These are phyloP conservation scores for Diaporthe eres DNA, from an alignment of 2,329 filamentous ascomycete species.

Conservation along the genomic window DNA sequence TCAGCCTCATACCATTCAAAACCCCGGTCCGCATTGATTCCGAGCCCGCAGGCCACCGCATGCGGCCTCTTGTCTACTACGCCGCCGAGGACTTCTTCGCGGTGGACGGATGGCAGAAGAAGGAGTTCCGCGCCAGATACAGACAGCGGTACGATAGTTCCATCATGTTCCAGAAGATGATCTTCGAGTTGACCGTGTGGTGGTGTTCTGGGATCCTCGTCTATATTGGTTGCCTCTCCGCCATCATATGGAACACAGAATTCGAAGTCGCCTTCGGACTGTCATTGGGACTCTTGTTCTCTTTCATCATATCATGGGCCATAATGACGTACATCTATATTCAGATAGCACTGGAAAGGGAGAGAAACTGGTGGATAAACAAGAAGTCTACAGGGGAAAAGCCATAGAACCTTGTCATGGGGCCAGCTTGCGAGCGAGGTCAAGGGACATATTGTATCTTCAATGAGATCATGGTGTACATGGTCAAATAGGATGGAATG, in stretches of 20 bases:
- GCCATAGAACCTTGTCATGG: background rate
- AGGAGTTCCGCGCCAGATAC: slow-evolving; percentile 37
- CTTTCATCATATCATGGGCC: slow-evolving; percentile 39
- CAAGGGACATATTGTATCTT: background rate
- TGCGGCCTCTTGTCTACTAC: slow-evolving; percentile 41
- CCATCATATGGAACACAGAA: slow-evolving; percentile 39
- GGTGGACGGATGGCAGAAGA: slow-evolving; percentile 41
- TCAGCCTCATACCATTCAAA: slow-evolving; percentile 35
- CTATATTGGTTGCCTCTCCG: slow-evolving; percentile 40
- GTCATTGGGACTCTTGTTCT: slow-evolving; percentile 39
- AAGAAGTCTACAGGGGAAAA: slow-evolving; percentile 33
- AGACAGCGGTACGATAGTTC: slow-evolving; percentile 40
- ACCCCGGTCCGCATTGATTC: slow-evolving; percentile 38
- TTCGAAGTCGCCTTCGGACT: slow-evolving; percentile 40
- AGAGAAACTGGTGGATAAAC: slow-evolving; percentile 37
- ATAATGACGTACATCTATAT: slow-evolving; percentile 37
- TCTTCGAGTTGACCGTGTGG: slow-evolving; percentile 41
- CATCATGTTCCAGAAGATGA: slow-evolving; percentile 39
- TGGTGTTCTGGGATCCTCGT: slow-evolving; percentile 40
- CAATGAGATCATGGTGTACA: background rate
- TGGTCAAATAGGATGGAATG: background rate
- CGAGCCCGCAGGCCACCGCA: slow-evolving; percentile 30
- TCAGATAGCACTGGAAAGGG: slow-evolving; percentile 37
- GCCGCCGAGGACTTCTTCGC: slow-evolving; percentile 42
- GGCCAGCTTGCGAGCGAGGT: background rate